Percentiles rank a stretch among this genome's conserved stretches.
Evolutionary conservation across 2,329 filamentous ascomycete species (phyloP).

Genomic region (Pseudogymnoascus sp.): DNA sequence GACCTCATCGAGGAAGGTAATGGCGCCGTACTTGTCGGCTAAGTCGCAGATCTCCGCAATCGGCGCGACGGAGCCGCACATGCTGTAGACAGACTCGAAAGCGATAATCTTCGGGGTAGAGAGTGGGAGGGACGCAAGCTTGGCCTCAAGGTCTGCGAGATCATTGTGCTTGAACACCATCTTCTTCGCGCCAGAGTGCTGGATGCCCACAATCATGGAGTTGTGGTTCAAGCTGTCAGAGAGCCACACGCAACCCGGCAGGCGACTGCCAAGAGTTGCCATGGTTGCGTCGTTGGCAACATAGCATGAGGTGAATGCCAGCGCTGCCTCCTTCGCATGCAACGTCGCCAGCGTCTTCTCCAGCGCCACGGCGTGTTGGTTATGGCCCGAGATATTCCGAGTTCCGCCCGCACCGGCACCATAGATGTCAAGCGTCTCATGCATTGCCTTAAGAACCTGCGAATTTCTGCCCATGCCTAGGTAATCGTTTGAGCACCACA

Average conservation of each 20-base stretch:
- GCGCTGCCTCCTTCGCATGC: slow-evolving; percentile 81
- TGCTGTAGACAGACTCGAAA: slow-evolving; percentile 98
- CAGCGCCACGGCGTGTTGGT: slow-evolving; percentile 80
- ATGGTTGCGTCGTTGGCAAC: slow-evolving; percentile 97
- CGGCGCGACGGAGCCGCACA: slow-evolving; percentile 95
- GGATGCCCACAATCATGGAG: slow-evolving; percentile 98
- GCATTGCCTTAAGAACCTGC: slow-evolving; percentile 82
- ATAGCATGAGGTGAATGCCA: slow-evolving; percentile 97
- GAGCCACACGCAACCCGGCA: slow-evolving; percentile 95
- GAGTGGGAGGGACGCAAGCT: slow-evolving; percentile 77
- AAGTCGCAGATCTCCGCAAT: slow-evolving; percentile 95
- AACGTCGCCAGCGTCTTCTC: slow-evolving; percentile 77
- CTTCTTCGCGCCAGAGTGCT: slow-evolving; percentile 94
- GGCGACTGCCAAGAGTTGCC: slow-evolving; percentile 90
- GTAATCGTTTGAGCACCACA: slow-evolving; percentile 99
- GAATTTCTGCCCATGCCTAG: slow-evolving; percentile 93
- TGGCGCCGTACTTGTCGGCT: slow-evolving; percentile 92
- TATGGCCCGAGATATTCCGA: slow-evolving; percentile 96
- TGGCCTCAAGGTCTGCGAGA: slow-evolving; percentile 81
- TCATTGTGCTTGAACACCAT: slow-evolving; percentile 99
- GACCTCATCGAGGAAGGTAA: slow-evolving; percentile 97
- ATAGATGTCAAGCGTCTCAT: slow-evolving; percentile 88
- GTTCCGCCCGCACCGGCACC: slow-evolving; percentile 93
- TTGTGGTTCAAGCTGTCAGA: slow-evolving; percentile 96
- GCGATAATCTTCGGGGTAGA: slow-evolving; percentile 95